Base-by-base conservation (phyloP, 768 basidiomycete species). In the Russula earlei region DNA sequence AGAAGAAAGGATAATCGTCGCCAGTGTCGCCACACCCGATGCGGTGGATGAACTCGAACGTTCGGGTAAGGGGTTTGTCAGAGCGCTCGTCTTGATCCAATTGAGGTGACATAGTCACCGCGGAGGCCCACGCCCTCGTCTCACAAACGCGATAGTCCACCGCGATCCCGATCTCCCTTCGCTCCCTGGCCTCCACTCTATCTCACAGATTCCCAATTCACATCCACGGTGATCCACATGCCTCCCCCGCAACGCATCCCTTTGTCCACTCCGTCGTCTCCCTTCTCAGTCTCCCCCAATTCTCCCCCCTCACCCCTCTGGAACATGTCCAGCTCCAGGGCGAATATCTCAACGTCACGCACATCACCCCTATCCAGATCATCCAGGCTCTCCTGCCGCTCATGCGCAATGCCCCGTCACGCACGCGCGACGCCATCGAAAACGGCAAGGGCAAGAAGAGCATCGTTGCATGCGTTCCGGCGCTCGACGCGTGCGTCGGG, bases 41-140 rank as follows among this genome's bases (percentile, higher is more conserved):
- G n/a, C n/a, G n/a, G n/a, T n/a, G n/a, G n/a, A n/a, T n/a, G n/a
- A n/a, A n/a, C n/a, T n/a, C 43, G 90, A 94, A 67, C 73, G 71
- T 36, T 72, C 74, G 58, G 79, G 81, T 24, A 75, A 83, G 59
- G 92, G 92, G 27, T 91, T 80, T 68, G 79, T 91, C 54, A 83
- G 84, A 49, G 90, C 85, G 0, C 77, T 92, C 54, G 82, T 93
- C 78, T 93, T 38, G 84, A 93, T 69, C 84, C 90, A 0, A 74
- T 73, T 50, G 84, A 91, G 76, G 91, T 86, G 64, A 11, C 8
- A 50, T 14, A 36, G 29, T 49, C 19, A 55, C 31, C 20, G 12
- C 27, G 42, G 36, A 55, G 92, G 90, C 83, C 85, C 31, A 81
- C 77, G n/a, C n/a, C n/a, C n/a, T n/a, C n/a, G n/a, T n/a, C n/a